phyloP scores from a whole-genome alignment of 2,329 filamentous ascomycete genomes.

The Stemphylium vesicarium region DNA sequence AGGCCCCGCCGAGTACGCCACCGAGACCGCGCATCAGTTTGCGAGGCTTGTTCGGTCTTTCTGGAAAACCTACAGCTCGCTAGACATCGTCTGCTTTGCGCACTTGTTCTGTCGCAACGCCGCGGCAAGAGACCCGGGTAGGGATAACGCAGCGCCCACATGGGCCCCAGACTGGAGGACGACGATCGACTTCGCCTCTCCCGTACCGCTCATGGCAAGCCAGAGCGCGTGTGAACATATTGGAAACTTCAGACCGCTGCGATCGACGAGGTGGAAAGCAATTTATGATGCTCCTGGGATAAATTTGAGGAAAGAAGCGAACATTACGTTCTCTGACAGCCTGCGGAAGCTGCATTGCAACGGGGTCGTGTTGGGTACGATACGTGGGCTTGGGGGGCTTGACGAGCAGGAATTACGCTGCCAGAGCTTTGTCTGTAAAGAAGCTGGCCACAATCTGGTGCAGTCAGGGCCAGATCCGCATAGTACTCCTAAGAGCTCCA shows the following conservation, averaged over 20 bases:
- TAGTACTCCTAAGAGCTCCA: conserved; percentile 12
- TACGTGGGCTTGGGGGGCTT: conserved; percentile 35
- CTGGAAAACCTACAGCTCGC: conserved; percentile 28
- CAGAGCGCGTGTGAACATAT: conserved; percentile 38
- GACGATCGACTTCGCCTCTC: conserved; percentile 34
- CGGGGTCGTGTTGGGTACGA: conserved; percentile 30
- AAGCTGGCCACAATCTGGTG: conserved; percentile 21
- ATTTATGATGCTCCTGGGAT: conserved; percentile 36
- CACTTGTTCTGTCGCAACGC: conserved; percentile 37
- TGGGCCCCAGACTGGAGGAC: conserved; percentile 41
- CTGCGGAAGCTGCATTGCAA: conserved; percentile 34
- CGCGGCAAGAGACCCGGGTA: conserved; percentile 16
- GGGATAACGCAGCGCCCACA: conserved; percentile 23
- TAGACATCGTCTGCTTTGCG: conserved; percentile 42
- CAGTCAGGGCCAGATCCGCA: conserved; percentile 14
- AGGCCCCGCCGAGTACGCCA: too few species aligned
- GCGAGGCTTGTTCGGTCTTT: conserved; percentile 38
- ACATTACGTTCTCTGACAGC: conserved; percentile 30
- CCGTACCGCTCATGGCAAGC: conserved; percentile 44
- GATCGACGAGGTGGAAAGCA: conserved; percentile 28
- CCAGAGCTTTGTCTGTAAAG: conserved; percentile 31
- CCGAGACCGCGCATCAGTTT: conserved; percentile 8
- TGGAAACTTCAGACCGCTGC: conserved; percentile 39
- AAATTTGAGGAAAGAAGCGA: conserved; percentile 20
- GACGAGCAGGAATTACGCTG: conserved; percentile 36